Base-by-base conservation (phyloP, 192 early-diverging fungal species). In the Backusella luteola region DNA sequence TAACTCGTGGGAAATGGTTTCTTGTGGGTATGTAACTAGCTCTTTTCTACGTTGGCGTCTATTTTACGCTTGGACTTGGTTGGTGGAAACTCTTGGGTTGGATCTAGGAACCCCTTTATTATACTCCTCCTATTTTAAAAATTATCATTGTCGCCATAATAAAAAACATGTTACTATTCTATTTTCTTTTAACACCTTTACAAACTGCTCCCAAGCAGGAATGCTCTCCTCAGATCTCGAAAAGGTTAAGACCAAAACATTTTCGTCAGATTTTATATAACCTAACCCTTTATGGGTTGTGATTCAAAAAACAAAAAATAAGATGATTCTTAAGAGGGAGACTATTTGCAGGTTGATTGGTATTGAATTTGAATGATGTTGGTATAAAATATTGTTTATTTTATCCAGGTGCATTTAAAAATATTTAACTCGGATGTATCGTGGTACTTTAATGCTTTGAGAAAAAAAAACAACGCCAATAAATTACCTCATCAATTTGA, bases 71-170 rank as follows among this genome's bases (percentile, higher is more conserved):
- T 4, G 91, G 93, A 4, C 35, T 92, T 66, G 17, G 80, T 1
- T 95, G 92, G 91, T 93, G 89, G 90, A 90, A 86, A 76, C 7
- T 92, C 4, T 75, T 94, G n/a, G 90, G 89, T 23, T 93, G 90
- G 88, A 26, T 59, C 23, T 59, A 26, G 11, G 53, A 59, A 3
- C 21, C 9, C n/a, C 53, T 59, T 59, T 59, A 26, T 59, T 23
- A 1, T 56, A 56, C 8, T 26, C 23, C 21, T 26, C 23, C 11
- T 12, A 14, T 59, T 59, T 59, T 59, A 23, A 56, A 21, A 39
- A 39, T 1, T 9, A 7, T 38, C 6, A 38, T 38, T 9, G 0
- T 11, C 38, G 1, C n/a, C 1, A 21, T 56, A 56, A 56, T 56
- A 56, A 56, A 9, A n/a, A 38, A 38, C 7, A 42, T 42, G 14